phyloP scores from a whole-genome alignment of 805 yeast species.

The Saccharomycopsis lassenensis region DNA sequence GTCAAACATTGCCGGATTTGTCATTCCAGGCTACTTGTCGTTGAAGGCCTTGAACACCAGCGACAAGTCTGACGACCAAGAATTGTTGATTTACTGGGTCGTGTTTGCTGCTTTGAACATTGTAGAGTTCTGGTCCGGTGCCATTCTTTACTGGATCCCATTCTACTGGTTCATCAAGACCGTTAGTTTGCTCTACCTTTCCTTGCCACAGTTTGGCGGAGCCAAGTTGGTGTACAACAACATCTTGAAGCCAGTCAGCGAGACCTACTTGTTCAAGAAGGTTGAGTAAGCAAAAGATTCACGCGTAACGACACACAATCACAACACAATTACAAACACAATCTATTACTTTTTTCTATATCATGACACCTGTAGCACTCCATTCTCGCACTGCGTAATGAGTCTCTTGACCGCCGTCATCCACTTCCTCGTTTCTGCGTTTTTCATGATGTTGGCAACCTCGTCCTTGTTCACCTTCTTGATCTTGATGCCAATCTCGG shows the following conservation, averaged over 20 bases:
- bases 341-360: too few species aligned
- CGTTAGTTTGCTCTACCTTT: constrained; percentile 72
- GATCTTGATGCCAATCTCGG: constrained; percentile 59
- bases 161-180: constrained; percentile 94
- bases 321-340: too few species aligned
- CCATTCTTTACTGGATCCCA: constrained; percentile 91
- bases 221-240: constrained; percentile 59
- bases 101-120: constrained; percentile 90
- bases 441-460: constrained; percentile 65
- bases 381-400: constrained; percentile 43
- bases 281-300: too few species aligned
- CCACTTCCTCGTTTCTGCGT: constrained; percentile 69
- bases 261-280: constrained; percentile 24
- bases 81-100: constrained; percentile 93
- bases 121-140: constrained; percentile 89
- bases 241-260: constrained; percentile 56
- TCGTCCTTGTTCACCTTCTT: constrained; percentile 41
- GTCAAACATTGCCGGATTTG: constrained; percentile 87
- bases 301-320: too few species aligned
- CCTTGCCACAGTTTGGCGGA: constrained; percentile 82
- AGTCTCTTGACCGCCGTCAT: constrained; percentile 62
- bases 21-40: constrained; percentile 82
- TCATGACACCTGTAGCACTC: too few species aligned
- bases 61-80: constrained; percentile 65
- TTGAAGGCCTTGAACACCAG: constrained; percentile 71